Evolutionary conservation across 1,284 basidiomycete genomes (phyloP).

Genomic region (Ceratobasidium sp.): DNA sequence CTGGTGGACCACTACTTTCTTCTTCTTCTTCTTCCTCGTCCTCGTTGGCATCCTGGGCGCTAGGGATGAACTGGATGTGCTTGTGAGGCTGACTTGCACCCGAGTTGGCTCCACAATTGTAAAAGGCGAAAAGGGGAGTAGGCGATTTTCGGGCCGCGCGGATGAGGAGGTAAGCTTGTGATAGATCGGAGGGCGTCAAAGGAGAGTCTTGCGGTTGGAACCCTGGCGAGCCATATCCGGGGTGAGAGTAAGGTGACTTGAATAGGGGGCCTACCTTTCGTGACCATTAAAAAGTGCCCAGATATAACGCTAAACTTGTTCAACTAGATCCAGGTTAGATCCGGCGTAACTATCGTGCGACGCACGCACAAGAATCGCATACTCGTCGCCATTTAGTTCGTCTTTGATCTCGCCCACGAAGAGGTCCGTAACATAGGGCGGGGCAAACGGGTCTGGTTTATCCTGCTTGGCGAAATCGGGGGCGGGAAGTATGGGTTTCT

Average conservation of each 20-base stretch:
- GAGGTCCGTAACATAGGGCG: constrained; percentile 78
- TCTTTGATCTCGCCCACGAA: constrained; percentile 74
- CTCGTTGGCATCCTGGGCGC: constrained; percentile 59
- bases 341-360: neutral
- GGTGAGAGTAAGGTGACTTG: neutral
- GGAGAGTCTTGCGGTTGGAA: constrained; percentile 78
- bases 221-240: constrained; percentile 53
- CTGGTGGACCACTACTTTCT: constrained; percentile 53
- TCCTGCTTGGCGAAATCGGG: constrained; percentile 53
- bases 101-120: constrained; percentile 82
- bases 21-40: constrained; percentile 61
- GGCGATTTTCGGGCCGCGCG: constrained; percentile 68
- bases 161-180: constrained; percentile 72
- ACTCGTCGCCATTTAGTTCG: constrained; percentile 65
- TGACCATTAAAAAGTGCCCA: constrained; percentile 80
- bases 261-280: constrained; percentile 73
- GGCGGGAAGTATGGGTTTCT: constrained; percentile 66
- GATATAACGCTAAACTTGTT: constrained; percentile 87
- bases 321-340: constrained; percentile 55
- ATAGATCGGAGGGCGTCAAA: constrained; percentile 76
- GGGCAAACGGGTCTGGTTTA: constrained; percentile 71
- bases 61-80: constrained; percentile 81
- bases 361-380: constrained; percentile 73
- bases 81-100: constrained; percentile 90
- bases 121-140: constrained; percentile 75